Percentiles rank a stretch among this genome's conserved stretches.
phyloP scores from a whole-genome alignment of 257 asterid species.

The Primulina huaijiensis region DNA sequence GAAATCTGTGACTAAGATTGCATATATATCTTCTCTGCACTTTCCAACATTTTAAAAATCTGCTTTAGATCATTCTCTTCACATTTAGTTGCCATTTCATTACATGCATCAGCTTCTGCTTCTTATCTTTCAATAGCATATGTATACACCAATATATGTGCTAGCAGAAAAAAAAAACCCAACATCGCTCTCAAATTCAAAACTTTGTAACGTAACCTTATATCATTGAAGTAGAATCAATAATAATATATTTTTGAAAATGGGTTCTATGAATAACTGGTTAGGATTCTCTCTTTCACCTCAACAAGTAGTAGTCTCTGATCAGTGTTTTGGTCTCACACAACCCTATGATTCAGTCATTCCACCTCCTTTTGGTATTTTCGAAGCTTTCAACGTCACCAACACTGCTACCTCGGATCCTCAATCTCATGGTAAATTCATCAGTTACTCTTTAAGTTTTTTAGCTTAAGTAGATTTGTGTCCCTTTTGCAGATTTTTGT shows the following conservation, averaged over 20 bases:
- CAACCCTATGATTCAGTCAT: slow-evolving; percentile 35
- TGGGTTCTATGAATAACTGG: slow-evolving; percentile 67
- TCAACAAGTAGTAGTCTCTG: slow-evolving; percentile 31
- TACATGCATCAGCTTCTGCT: too few species aligned
- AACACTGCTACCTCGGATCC: slow-evolving; percentile 17
- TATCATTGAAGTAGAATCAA: slow-evolving; percentile 3
- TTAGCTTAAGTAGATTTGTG: background rate
- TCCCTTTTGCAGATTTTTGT: background rate
- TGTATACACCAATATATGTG: too few species aligned
- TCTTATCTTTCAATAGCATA: too few species aligned
- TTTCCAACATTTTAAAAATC: too few species aligned
- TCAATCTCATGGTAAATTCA: slow-evolving; percentile 42
- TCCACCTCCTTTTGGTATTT: slow-evolving; percentile 43
- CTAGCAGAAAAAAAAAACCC: background rate
- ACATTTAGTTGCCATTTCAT: too few species aligned
- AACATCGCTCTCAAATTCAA: background rate
- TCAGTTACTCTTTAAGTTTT: background rate
- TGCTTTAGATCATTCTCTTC: too few species aligned
- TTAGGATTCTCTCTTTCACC: slow-evolving; percentile 68
- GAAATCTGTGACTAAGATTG: too few species aligned
- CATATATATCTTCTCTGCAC: too few species aligned
- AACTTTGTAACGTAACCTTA: too few species aligned
- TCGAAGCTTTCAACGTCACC: slow-evolving; percentile 47
- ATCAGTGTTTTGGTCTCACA: slow-evolving; percentile 50
- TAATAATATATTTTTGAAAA: background rate